These are phyloP conservation scores for Krasilnikovozyma curviuscula DNA, from an alignment of 768 basidiomycete genomes.

Conservation along the genomic window DNA sequence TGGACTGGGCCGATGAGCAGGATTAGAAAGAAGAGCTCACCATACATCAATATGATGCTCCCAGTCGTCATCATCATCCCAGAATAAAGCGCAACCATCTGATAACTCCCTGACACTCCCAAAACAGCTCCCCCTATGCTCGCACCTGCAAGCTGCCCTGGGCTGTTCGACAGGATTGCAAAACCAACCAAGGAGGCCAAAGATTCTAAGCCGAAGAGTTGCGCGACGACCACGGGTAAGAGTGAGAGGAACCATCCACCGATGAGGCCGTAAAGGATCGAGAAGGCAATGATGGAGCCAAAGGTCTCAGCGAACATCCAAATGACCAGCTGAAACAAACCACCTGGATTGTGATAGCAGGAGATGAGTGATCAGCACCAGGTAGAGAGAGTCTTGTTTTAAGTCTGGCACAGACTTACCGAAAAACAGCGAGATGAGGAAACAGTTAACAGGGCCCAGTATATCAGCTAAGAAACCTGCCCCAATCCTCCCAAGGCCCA, in stretches of 20 bases:
- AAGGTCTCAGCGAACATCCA: slow-evolving; percentile 6
- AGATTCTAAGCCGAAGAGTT: not conserved
- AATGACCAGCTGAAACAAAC: slow-evolving; percentile 1
- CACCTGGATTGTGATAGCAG: too few relatives aligned
- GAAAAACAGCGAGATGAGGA: not conserved
- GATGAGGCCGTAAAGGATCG: not conserved
- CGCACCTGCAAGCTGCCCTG: not conserved
- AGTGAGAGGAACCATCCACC: not conserved
- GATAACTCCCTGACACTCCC: too few relatives aligned
- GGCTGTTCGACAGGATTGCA: not conserved
- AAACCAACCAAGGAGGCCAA: slow-evolving; percentile 2
- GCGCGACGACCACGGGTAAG: slow-evolving; percentile 2
- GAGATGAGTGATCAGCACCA: not conserved
- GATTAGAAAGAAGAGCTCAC: too few relatives aligned
- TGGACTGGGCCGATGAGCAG: too few relatives aligned
- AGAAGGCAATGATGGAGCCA: not conserved
- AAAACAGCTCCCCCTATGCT: too few relatives aligned
- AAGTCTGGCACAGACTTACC: slow-evolving; percentile 3
- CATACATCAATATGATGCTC: too few relatives aligned
- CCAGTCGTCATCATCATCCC: too few relatives aligned
- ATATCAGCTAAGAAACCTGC: not conserved
- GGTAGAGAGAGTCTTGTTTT: not conserved
- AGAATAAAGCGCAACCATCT: too few relatives aligned
- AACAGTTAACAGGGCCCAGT: slow-evolving; percentile 1
- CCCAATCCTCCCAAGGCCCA: not conserved